phyloP scores from a whole-genome alignment of 2,329 filamentous ascomycete genomes.

The Cucurbitaria berberidis region DNA sequence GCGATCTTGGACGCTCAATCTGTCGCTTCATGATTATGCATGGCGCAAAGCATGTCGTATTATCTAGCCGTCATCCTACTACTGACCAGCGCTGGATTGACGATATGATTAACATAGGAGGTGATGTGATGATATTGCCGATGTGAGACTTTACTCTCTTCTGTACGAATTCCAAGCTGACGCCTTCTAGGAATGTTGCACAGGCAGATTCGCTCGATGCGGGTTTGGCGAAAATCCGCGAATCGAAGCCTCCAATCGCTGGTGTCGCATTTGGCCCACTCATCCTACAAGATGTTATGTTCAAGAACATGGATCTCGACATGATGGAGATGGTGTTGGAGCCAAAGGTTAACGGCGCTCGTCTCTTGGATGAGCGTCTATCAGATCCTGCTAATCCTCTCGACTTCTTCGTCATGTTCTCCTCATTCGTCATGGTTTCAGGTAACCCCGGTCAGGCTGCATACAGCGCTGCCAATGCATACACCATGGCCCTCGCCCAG shows the following conservation, averaged over 20 bases:
- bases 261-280: slow-evolving; percentile 29
- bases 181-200: too few relatives aligned
- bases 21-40: slow-evolving; percentile 29
- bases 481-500: slow-evolving; percentile 49
- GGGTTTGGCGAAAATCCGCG: too few relatives aligned
- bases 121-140: too few relatives aligned
- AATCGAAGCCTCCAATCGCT: slow-evolving; percentile 1
- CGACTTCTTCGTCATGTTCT: slow-evolving; percentile 37
- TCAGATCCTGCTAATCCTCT: slow-evolving; percentile 6
- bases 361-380: slow-evolving; percentile 23
- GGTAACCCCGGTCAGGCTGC: slow-evolving; percentile 25
- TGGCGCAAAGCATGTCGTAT: slow-evolving; percentile 27
- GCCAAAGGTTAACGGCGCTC: slow-evolving; percentile 26
- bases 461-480: slow-evolving; percentile 40
- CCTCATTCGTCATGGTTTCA: slow-evolving; percentile 16
- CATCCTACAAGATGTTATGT: slow-evolving; percentile 21
- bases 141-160: too few relatives aligned
- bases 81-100: too few relatives aligned
- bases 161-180: too few relatives aligned
- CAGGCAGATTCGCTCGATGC: too few relatives aligned
- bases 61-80: slow-evolving; percentile 50
- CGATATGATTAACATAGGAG: too few relatives aligned
- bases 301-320: slow-evolving; percentile 13
- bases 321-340: slow-evolving; percentile 7
- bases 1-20: slow-evolving; percentile 25